Evolutionary conservation across 768 basidiomycete species (phyloP).

Genomic region (Cyclocybe cylindracea): DNA sequence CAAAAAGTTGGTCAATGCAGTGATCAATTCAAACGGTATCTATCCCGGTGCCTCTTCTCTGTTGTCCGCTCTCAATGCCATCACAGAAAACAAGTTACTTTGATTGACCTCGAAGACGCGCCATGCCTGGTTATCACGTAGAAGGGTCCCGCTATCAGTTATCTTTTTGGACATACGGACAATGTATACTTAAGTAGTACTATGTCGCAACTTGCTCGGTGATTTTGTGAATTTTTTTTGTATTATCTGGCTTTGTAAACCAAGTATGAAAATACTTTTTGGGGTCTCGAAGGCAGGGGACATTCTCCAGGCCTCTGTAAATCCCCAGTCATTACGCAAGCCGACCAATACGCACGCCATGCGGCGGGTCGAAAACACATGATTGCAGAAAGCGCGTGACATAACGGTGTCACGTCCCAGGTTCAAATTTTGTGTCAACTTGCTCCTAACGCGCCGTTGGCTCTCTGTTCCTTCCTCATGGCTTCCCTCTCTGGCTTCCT

Average conservation of each 20-base stretch:
- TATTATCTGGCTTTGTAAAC: no score
- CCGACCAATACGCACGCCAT: not conserved
- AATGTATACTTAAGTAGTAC: conserved; percentile 2
- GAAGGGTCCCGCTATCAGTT: conserved; percentile 6
- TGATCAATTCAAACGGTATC: conserved; percentile 16
- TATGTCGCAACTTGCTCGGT: no score
- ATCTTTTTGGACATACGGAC: not conserved
- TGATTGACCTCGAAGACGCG: conserved; percentile 50
- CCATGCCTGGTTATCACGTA: conserved; percentile 61
- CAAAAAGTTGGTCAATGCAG: conserved; percentile 37
- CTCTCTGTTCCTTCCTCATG: conserved; percentile 45
- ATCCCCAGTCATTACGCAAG: no score
- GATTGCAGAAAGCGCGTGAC: not conserved
- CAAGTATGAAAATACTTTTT: no score
- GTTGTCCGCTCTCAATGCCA: not conserved
- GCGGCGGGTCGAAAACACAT: conserved; percentile 3
- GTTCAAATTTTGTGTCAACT: conserved; percentile 28
- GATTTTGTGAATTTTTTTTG: no score
- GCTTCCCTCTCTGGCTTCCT: conserved; percentile 74
- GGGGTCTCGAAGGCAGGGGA: no score
- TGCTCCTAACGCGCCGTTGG: conserved; percentile 19
- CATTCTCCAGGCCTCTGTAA: no score
- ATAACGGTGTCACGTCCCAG: conserved; percentile 26
- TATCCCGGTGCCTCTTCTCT: not conserved
- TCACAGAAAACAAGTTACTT: conserved; percentile 46